Base-by-base conservation (phyloP, 2,329 filamentous ascomycete genomes). In the Colletotrichum orchidophilum region DNA sequence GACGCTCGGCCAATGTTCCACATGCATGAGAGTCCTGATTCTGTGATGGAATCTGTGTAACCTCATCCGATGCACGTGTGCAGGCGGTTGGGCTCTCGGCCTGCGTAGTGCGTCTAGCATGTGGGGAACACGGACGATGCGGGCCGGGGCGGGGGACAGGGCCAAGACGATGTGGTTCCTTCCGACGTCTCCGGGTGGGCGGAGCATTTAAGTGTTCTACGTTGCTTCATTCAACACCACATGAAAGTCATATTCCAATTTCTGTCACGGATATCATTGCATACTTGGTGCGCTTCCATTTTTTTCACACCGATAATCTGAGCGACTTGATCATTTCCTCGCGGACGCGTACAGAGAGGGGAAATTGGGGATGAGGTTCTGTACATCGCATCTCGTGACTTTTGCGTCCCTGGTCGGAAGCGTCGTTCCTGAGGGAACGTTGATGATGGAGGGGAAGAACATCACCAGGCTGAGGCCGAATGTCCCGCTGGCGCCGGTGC, bases 401-500 rank as follows among this genome's bases (percentile, higher is more conserved):
- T 7, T 46, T 31, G 4, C 13, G 12, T 12, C 27, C 21, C 21
- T 62, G 9, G 46, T 55, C 50, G 50, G 50, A 11, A n/a, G 5
- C n/a, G 11, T 29, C 15, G 9, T 27, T 11, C 13, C 46, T 5
- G 29, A 29, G 9, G 24, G 29, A 54, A 35, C n/a, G n/a, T n/a
- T n/a, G n/a, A n/a, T 18, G 74, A 39, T 29, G 24, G 24, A 11
- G 27, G 13, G 73, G 15, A 73, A 78, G 3, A 83, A 83, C 58
- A 79, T 83, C 12, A 82, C 81, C 3, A 68, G 78, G 21, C 75
- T 78, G 33, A 74, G 71, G n/a, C 73, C 75, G 5, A 73, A 77
- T 7, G 73, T 75, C 7, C 74, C 80, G 0, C 71, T 84, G 4
- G 78, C 77, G 1, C 80, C 81, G 0, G 71, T 74, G 29, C 80